Conservation (phyloP, 257 asterid genomes). For the Solanum tarijense region DNA sequence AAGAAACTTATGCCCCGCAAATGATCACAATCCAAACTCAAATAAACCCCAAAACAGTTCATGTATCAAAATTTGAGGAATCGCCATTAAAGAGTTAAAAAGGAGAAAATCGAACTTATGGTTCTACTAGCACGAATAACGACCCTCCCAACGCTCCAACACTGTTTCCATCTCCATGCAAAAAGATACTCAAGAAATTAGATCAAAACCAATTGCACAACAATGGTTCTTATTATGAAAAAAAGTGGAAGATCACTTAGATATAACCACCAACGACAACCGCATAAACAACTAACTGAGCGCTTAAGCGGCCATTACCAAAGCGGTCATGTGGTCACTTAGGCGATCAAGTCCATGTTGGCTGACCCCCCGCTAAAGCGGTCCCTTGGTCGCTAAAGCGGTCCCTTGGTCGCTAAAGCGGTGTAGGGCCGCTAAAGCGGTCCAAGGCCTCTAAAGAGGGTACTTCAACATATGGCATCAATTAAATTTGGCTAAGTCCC, state of each 20-base stretch:
- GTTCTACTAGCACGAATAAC: too few relatives aligned
- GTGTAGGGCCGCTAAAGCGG: too few relatives aligned
- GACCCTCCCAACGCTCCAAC: neutral
- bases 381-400: neutral
- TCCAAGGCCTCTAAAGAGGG: neutral
- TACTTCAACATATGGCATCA: neutral
- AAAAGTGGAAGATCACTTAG: neutral
- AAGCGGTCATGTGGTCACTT: neutral
- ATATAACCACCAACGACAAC: neutral
- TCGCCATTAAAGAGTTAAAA: neutral
- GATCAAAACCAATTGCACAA: neutral
- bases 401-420: neutral
- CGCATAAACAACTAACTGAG: neutral
- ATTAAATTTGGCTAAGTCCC: neutral
- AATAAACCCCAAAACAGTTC: too few relatives aligned
- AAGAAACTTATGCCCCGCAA: neutral
- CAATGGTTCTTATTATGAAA: too few relatives aligned
- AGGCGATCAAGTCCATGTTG: neutral
- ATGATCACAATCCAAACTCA: neutral
- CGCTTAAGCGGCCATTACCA: neutral
- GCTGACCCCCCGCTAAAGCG: neutral
- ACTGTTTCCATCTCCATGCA: neutral
- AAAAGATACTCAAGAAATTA: neutral
- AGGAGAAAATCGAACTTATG: neutral
- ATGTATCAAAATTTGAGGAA: neutral